Evolutionary conservation across 2,329 filamentous ascomycete species (phyloP).

Genomic region (Pseudohalonectria lignicola): DNA sequence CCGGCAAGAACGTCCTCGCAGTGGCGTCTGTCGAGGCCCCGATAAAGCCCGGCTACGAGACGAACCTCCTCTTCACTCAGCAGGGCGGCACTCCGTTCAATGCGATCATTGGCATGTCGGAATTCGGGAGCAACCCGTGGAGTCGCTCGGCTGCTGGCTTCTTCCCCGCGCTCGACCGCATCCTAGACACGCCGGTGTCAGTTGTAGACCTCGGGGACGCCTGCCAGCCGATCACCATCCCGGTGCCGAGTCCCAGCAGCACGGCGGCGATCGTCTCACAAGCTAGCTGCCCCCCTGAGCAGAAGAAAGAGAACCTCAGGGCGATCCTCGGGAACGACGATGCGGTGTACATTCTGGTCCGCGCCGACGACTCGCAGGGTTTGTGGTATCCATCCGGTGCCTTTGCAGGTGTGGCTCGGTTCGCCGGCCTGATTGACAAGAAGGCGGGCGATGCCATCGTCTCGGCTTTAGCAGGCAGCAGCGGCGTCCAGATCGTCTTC

Average conservation of each 20-base stretch:
- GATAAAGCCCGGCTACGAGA: conserved; percentile 6
- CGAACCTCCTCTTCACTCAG: conserved; percentile 7
- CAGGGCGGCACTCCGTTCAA: conserved; percentile 1
- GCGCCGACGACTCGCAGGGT: neutral
- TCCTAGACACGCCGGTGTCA: conserved; percentile 10
- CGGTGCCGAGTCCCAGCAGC: conserved; percentile 22
- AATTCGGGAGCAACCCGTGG: too few relatives aligned
- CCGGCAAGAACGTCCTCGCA: conserved; percentile 28
- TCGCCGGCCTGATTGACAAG: neutral
- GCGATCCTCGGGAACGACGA: conserved; percentile 15
- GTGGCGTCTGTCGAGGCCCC: conserved; percentile 29
- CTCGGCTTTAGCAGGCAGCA: conserved; percentile 15
- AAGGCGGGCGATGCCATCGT: conserved; percentile 18
- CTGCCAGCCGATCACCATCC: too few relatives aligned
- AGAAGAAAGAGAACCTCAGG: conserved; percentile 17
- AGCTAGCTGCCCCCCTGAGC: conserved; percentile 11
- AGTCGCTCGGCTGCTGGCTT: neutral
- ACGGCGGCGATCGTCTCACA: conserved; percentile 29
- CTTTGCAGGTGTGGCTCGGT: too few relatives aligned
- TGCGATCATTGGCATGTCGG: neutral
- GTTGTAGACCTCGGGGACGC: too few relatives aligned
- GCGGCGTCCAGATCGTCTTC: conserved; percentile 18
- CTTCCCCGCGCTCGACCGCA: conserved; percentile 4
- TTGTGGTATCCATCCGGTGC: too few relatives aligned
- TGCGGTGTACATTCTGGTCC: neutral